These are phyloP conservation scores for Malassezia equina DNA, from an alignment of 1,284 basidiomycete genomes.

Conservation along the genomic window DNA sequence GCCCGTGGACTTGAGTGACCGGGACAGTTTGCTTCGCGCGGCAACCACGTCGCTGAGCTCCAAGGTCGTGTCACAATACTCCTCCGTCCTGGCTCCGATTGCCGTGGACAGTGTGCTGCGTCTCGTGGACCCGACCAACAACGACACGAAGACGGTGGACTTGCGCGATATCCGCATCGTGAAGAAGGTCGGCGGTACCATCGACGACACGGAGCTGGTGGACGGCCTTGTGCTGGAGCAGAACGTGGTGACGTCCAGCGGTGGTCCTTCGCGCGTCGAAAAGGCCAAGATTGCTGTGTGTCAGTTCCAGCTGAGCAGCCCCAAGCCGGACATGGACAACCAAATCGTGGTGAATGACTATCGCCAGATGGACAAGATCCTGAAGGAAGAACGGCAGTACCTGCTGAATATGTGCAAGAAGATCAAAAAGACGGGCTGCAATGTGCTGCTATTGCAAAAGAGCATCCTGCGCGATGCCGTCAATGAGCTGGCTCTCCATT, in stretches of 20 bases:
- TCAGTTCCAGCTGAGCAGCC: conserved; percentile 94
- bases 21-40: conserved; percentile 73
- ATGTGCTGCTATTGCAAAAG: conserved; percentile 95
- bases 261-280: conserved; percentile 88
- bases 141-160: conserved; percentile 58
- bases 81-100: conserved; percentile 89
- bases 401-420: conserved; percentile 97
- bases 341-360: conserved; percentile 99
- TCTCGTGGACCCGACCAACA: conserved; percentile 22
- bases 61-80: conserved; percentile 99
- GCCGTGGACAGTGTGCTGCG: conserved; percentile 77
- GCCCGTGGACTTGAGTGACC: conserved; percentile 83
- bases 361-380: conserved; percentile 99
- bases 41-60: conserved; percentile 94
- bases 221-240: conserved; percentile 95
- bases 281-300: conserved; percentile 98
- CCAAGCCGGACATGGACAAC: conserved; percentile 99
- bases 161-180: conserved; percentile 90
- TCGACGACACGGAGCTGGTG: conserved; percentile 94
- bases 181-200: conserved; percentile 97
- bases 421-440: conserved; percentile 98
- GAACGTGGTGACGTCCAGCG: conserved; percentile 77
- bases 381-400: conserved; percentile 98
- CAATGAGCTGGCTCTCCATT: conserved; percentile 95
- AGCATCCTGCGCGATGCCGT: conserved; percentile 97